Conservation (phyloP, 768 basidiomycete genomes). For the Mycena rosella region DNA sequence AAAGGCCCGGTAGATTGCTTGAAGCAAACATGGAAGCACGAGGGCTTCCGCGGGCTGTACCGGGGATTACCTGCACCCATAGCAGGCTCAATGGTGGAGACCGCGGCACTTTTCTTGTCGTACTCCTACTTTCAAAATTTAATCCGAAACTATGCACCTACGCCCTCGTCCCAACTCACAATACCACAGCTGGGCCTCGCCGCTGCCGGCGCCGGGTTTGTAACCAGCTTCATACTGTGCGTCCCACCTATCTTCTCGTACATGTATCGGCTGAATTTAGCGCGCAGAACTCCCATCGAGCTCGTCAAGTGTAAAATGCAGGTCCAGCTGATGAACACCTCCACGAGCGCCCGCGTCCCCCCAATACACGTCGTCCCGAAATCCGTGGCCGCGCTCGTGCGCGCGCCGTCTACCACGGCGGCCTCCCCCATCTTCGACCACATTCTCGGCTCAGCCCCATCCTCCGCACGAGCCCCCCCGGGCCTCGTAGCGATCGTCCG, state of each 20-base stretch:
- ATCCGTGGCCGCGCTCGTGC: slow-evolving; percentile 21
- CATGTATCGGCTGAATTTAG: slow-evolving; percentile 1
- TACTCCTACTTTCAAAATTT: slow-evolving; percentile 82
- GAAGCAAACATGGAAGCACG: slow-evolving; percentile 80
- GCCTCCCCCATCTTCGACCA: slow-evolving; percentile 31
- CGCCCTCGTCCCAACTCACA: slow-evolving; percentile 58
- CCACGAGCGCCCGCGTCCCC: slow-evolving; percentile 32
- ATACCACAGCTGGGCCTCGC: slow-evolving; percentile 82
- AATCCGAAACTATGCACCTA: slow-evolving; percentile 56
- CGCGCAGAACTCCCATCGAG: slow-evolving; percentile 87
- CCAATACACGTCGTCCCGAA: slow-evolving; percentile 28
- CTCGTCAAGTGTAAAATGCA: slow-evolving; percentile 99
- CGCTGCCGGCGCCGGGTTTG: slow-evolving; percentile 88
- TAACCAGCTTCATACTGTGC: slow-evolving; percentile 90
- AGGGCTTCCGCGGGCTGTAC: slow-evolving; percentile 89
- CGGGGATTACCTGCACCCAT: slow-evolving; percentile 92
- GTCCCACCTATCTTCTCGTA: slow-evolving; percentile 43
- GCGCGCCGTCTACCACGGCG: slow-evolving; percentile 30
- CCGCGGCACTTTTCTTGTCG: slow-evolving; percentile 87
- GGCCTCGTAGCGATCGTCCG: slow-evolving; percentile 81
- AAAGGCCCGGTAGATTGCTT: slow-evolving; percentile 92
- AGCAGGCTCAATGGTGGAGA: slow-evolving; percentile 93
- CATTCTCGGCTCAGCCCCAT: slow-evolving; percentile 19
- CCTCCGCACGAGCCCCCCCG: slow-evolving; percentile 56
- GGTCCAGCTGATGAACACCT: slow-evolving; percentile 81